These are phyloP conservation scores for Talaromyces sp. DNA, from an alignment of 2,329 filamentous ascomycete species.

Conservation along the genomic window DNA sequence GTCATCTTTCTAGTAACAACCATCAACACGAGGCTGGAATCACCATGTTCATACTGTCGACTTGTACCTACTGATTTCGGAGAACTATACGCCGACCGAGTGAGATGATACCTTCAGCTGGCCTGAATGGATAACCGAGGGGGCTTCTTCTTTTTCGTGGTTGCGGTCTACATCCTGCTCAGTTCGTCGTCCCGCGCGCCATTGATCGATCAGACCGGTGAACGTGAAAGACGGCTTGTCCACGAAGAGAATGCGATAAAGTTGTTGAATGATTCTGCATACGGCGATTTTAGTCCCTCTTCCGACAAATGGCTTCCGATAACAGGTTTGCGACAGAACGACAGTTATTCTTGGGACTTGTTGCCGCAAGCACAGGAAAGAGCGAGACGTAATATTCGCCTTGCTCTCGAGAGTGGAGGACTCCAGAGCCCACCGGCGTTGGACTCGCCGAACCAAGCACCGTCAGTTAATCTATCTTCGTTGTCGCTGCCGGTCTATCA, in stretches of 20 bases:
- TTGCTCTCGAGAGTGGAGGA: constrained; percentile 31
- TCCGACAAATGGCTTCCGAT: constrained; percentile 60
- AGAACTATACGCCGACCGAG: background rate
- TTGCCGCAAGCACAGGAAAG: constrained; percentile 63
- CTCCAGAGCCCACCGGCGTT: constrained; percentile 29
- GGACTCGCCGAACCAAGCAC: constrained; percentile 25
- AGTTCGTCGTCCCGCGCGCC: constrained; percentile 46
- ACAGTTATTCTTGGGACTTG: constrained; percentile 75
- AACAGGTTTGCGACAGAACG: constrained; percentile 69
- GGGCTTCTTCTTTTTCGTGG: constrained; percentile 48
- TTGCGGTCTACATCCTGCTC: constrained; percentile 53
- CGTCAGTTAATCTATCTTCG: constrained; percentile 35
- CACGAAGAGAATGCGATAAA: constrained; percentile 51
- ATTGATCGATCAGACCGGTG: constrained; percentile 39
- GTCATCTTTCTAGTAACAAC: background rate
- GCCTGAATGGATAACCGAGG: constrained; percentile 47
- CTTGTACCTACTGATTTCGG: background rate
- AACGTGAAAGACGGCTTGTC: constrained; percentile 48
- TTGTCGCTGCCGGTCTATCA: constrained; percentile 61
- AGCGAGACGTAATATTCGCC: constrained; percentile 55
- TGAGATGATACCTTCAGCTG: constrained; percentile 19
- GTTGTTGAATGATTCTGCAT: constrained; percentile 49
- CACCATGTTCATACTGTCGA: background rate
- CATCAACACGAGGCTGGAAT: background rate
- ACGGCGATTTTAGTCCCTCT: constrained; percentile 50